These are phyloP conservation scores for Scutellaria barbata DNA, from an alignment of 257 asterid genomes.

Conservation along the genomic window DNA sequence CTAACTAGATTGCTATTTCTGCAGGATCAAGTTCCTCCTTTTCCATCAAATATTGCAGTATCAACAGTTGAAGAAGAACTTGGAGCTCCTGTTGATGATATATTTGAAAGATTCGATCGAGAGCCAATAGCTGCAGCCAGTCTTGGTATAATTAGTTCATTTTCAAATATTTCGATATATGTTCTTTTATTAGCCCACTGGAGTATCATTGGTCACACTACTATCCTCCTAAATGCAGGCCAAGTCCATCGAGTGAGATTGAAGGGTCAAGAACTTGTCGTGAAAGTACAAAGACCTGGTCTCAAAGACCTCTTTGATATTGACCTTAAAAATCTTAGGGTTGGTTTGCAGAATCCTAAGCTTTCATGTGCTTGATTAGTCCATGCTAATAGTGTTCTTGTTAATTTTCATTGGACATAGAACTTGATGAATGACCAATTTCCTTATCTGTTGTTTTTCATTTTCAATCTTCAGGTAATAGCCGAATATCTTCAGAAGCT, in stretches of 20 bases:
- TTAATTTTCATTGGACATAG: background rate
- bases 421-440: constrained; percentile 13
- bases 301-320: constrained; percentile 87
- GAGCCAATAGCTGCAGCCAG: constrained; percentile 98
- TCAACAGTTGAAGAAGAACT: constrained; percentile 86
- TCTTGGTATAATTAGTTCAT: constrained; percentile 60
- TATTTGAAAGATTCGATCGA: constrained; percentile 75
- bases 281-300: constrained; percentile 96
- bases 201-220: constrained; percentile 3
- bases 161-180: background rate
- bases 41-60: constrained; percentile 84
- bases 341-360: constrained; percentile 39
- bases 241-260: constrained; percentile 92
- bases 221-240: constrained; percentile 53
- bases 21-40: constrained; percentile 98
- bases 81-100: constrained; percentile 57
- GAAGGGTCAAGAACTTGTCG: constrained; percentile 74
- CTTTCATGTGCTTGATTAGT: constrained; percentile 4
- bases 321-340: constrained; percentile 93
- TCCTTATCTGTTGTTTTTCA: constrained; percentile 21
- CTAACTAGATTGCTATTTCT: constrained; percentile 25
- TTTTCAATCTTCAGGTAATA: constrained; percentile 63
- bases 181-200: background rate
- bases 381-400: constrained; percentile 1
- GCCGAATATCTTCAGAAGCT: constrained; percentile 98